phyloP scores from a whole-genome alignment of 306 rosid species.

The Corylus heterophylla region DNA sequence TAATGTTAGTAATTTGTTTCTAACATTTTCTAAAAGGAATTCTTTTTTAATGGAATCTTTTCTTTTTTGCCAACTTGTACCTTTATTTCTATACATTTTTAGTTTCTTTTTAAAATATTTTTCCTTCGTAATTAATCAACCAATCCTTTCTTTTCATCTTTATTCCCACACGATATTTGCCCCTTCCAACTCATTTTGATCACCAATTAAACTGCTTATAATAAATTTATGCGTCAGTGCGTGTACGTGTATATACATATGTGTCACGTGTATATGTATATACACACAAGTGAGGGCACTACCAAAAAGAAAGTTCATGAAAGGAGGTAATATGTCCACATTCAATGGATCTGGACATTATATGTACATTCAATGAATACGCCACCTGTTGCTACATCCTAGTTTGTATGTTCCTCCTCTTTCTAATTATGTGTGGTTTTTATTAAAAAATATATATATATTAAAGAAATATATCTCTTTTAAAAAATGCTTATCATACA shows the following conservation, averaged over 20 bases:
- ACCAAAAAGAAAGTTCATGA: background rate
- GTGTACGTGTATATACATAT: too few species aligned
- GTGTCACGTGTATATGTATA: too few species aligned
- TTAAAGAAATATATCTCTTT: too few species aligned
- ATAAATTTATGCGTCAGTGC: background rate
- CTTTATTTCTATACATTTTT: background rate
- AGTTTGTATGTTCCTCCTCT: too few species aligned
- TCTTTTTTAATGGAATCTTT: background rate
- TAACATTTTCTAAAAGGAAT: background rate
- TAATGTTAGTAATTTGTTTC: background rate
- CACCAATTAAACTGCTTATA: background rate
- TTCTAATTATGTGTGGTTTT: too few species aligned
- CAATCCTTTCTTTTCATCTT: background rate
- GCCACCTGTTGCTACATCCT: too few species aligned
- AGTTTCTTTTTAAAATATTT: background rate
- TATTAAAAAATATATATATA: too few species aligned
- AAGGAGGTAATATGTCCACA: background rate
- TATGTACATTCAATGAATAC: constrained; percentile 8
- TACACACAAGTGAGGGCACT: too few species aligned
- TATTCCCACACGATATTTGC: background rate
- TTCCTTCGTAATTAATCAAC: background rate
- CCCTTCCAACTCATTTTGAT: background rate
- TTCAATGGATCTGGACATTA: constrained; percentile 1
- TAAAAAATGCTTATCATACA: too few species aligned
- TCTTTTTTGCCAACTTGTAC: background rate